phyloP scores from a whole-genome alignment of 2,329 filamentous ascomycete species.

The Albifimbria verrucaria region DNA sequence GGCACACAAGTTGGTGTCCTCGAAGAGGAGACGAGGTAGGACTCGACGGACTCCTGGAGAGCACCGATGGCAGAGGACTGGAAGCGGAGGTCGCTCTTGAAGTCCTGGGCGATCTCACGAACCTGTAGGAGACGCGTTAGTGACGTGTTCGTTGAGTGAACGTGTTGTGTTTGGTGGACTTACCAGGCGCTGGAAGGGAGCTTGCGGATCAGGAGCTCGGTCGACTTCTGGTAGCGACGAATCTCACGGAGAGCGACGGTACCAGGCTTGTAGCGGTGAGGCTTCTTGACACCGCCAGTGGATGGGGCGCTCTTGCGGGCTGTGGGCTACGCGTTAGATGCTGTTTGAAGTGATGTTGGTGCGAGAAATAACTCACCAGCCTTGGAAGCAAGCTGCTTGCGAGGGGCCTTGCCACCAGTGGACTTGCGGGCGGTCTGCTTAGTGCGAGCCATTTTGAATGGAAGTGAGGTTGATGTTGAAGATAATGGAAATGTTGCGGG shows the following conservation, averaged over 20 bases:
- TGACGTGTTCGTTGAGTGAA: background rate
- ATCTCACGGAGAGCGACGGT: constrained; percentile 99
- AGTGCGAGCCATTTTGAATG: constrained; percentile 58
- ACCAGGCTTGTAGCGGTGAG: constrained; percentile 84
- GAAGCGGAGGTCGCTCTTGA: constrained; percentile 95
- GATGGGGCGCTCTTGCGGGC: constrained; percentile 95
- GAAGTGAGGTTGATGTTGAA: constrained; percentile 32
- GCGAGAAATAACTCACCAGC: constrained; percentile 49
- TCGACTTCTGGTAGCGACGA: constrained; percentile 95
- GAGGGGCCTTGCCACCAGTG: constrained; percentile 73
- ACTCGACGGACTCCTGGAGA: constrained; percentile 97
- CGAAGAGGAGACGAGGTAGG: constrained; percentile 98
- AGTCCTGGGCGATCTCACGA: constrained; percentile 93
- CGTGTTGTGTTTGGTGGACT: constrained; percentile 20
- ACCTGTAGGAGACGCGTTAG: constrained; percentile 45
- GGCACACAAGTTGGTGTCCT: constrained; percentile 97
- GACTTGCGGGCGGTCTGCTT: constrained; percentile 73
- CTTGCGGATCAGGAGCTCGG: constrained; percentile 94
- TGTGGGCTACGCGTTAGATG: constrained; percentile 13
- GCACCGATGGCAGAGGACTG: constrained; percentile 97
- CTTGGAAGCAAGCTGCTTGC: constrained; percentile 99
- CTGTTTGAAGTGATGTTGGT: background rate
- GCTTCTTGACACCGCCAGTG: constrained; percentile 96
- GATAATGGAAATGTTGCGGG: constrained; percentile 18
- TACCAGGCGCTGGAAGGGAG: constrained; percentile 96